phyloP scores from a whole-genome alignment of 352 stramenopile genomes.

The Phytophthora citrophthora region DNA sequence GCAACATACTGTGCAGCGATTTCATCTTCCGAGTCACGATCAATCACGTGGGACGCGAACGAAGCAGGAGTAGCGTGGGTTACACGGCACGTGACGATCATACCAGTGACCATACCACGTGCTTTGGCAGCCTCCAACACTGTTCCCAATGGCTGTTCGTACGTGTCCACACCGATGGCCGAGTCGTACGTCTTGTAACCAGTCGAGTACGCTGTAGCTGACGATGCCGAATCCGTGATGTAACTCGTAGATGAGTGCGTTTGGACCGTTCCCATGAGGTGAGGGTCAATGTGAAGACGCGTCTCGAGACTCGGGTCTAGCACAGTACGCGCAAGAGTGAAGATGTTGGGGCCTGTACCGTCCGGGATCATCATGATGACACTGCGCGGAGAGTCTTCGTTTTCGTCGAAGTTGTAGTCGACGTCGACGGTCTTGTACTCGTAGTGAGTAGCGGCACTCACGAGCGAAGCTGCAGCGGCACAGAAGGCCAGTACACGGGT shows the following conservation, averaged over 20 bases:
- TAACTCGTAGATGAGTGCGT: constrained; percentile 72
- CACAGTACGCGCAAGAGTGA: constrained; percentile 61
- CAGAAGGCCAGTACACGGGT: constrained; percentile 24
- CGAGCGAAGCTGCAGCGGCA: constrained; percentile 33
- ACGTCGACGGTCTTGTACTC: constrained; percentile 75
- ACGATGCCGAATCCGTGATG: constrained; percentile 69
- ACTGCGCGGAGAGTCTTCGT: constrained; percentile 45
- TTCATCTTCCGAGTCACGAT: constrained; percentile 59
- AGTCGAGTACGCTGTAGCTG: constrained; percentile 61
- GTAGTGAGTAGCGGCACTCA: constrained; percentile 35
- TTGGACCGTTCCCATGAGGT: constrained; percentile 62
- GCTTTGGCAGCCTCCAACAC: constrained; percentile 71
- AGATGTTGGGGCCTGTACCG: constrained; percentile 70
- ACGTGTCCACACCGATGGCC: constrained; percentile 64
- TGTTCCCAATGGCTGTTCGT: constrained; percentile 59
- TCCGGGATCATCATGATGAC: constrained; percentile 83
- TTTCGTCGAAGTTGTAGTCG: constrained; percentile 66
- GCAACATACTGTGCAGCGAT: constrained; percentile 67
- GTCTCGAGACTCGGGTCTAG: constrained; percentile 59
- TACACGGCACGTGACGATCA: constrained; percentile 73
- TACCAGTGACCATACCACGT: constrained; percentile 68
- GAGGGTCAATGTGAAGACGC: constrained; percentile 64
- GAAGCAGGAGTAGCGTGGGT: constrained; percentile 65
- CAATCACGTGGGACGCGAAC: constrained; percentile 59
- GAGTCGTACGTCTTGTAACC: constrained; percentile 74